These are phyloP conservation scores for Nitzschia sp. DNA, from an alignment of 108 stramenopile species.

Conservation along the genomic window DNA sequence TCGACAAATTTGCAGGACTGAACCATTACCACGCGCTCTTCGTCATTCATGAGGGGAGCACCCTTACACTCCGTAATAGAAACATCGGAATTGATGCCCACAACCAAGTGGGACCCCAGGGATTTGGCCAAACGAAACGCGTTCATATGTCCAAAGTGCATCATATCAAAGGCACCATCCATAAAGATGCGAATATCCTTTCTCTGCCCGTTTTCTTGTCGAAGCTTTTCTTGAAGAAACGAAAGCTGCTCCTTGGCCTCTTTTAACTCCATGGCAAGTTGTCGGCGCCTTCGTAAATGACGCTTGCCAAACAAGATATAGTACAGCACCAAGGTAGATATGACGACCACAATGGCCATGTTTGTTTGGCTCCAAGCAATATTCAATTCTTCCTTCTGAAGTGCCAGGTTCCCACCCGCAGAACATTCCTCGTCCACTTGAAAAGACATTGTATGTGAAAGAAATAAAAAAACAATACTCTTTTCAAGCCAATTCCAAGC, in stretches of 20 bases:
- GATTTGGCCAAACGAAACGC: conserved; percentile 96
- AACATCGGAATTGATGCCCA: conserved; percentile 96
- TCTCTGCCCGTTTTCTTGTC: conserved; percentile 30
- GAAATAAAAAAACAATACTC: too few species aligned
- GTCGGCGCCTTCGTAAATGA: conserved; percentile 50
- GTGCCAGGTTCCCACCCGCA: too few species aligned
- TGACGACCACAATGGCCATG: conserved; percentile 23
- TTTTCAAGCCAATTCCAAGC: too few species aligned
- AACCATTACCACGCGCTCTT: conserved; percentile 92
- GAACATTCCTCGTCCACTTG: neutral
- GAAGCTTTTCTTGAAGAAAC: conserved; percentile 64
- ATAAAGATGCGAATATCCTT: conserved; percentile 90
- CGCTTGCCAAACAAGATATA: conserved; percentile 59
- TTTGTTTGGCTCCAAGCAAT: too few species aligned
- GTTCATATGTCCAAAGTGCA: conserved; percentile 99
- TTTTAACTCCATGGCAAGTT: conserved; percentile 54
- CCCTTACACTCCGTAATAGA: conserved; percentile 94
- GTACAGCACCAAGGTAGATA: conserved; percentile 56
- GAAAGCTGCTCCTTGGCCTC: conserved; percentile 57
- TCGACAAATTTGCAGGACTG: conserved; percentile 98
- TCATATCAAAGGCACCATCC: conserved; percentile 97
- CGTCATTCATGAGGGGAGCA: conserved; percentile 92
- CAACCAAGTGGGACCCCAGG: conserved; percentile 93
- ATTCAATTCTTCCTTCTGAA: too few species aligned
- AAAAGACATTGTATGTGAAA: neutral